These are phyloP conservation scores for Nissolia schottii DNA, from an alignment of 306 rosid species.

Conservation along the genomic window DNA sequence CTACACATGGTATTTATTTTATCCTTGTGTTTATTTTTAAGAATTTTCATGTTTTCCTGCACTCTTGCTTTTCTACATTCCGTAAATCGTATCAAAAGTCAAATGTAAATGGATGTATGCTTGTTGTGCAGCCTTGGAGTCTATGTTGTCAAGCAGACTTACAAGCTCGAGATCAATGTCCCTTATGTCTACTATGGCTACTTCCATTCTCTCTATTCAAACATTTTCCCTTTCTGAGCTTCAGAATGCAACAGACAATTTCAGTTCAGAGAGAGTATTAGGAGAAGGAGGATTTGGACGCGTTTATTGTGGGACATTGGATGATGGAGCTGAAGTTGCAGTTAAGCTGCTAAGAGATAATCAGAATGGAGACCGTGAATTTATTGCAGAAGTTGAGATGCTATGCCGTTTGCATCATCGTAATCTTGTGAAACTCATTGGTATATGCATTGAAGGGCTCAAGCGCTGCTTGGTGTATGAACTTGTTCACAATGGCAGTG, in stretches of 20 bases:
- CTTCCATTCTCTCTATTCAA: constrained; percentile 72
- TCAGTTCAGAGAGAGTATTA: constrained; percentile 69
- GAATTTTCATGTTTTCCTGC: not conserved
- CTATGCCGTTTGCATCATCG: constrained; percentile 93
- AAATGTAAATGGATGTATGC: constrained; percentile 4
- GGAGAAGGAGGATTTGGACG: constrained; percentile 99
- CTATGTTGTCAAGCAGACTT: constrained; percentile 63
- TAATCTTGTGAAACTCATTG: constrained; percentile 93
- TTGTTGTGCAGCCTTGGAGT: constrained; percentile 61
- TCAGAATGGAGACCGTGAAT: constrained; percentile 82
- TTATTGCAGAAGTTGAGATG: constrained; percentile 87
- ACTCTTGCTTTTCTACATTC: not conserved
- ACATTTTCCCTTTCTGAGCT: constrained; percentile 73
- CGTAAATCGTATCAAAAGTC: constrained; percentile 18
- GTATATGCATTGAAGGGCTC: constrained; percentile 83
- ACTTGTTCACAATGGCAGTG: constrained; percentile 88
- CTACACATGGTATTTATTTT: too few species aligned
- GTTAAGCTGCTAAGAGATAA: constrained; percentile 73
- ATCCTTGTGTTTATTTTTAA: not conserved
- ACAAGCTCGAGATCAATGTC: constrained; percentile 79
- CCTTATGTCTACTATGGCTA: constrained; percentile 62
- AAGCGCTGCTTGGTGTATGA: constrained; percentile 87
- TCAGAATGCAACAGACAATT: constrained; percentile 78
- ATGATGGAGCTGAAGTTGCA: constrained; percentile 84
- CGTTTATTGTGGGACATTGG: constrained; percentile 74